Evolutionary conservation across 768 basidiomycete genomes (phyloP).

Genomic region (Solioccasus polychromus): DNA sequence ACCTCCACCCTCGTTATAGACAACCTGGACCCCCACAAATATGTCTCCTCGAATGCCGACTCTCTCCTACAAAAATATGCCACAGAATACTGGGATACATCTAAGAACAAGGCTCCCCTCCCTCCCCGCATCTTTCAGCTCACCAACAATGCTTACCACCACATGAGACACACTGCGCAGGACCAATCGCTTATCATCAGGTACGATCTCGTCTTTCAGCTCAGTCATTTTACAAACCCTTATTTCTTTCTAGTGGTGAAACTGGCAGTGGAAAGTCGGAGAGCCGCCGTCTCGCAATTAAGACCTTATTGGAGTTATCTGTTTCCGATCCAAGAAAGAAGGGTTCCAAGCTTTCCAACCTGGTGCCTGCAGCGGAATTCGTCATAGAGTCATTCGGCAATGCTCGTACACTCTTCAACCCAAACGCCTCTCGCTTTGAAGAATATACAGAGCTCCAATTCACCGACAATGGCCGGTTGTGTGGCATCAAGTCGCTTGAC

Average conservation of each 20-base stretch:
- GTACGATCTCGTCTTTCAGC: constrained; percentile 43
- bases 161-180: constrained; percentile 91
- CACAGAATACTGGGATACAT: constrained; percentile 76
- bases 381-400: constrained; percentile 94
- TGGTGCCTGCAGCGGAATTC: constrained; percentile 92
- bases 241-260: constrained; percentile 63
- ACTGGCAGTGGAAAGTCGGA: too few relatives aligned
- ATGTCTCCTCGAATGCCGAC: constrained; percentile 79
- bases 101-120: constrained; percentile 53
- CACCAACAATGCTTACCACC: constrained; percentile 90
- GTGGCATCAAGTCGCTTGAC: not conserved
- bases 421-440: constrained; percentile 95
- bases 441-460: constrained; percentile 85
- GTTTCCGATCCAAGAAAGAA: constrained; percentile 90
- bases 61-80: constrained; percentile 82
- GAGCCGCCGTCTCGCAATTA: too few relatives aligned
- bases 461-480: not conserved
- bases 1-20: constrained; percentile 69
- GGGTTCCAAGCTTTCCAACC: too few relatives aligned
- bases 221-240: not conserved
- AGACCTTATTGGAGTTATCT: constrained; percentile 86
- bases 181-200: constrained; percentile 90
- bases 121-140: constrained; percentile 92
- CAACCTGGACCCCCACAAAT: constrained; percentile 85
- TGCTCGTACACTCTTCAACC: constrained; percentile 87